These are phyloP conservation scores for Gyrodon lividus DNA, from an alignment of 768 basidiomycete species.

Conservation along the genomic window DNA sequence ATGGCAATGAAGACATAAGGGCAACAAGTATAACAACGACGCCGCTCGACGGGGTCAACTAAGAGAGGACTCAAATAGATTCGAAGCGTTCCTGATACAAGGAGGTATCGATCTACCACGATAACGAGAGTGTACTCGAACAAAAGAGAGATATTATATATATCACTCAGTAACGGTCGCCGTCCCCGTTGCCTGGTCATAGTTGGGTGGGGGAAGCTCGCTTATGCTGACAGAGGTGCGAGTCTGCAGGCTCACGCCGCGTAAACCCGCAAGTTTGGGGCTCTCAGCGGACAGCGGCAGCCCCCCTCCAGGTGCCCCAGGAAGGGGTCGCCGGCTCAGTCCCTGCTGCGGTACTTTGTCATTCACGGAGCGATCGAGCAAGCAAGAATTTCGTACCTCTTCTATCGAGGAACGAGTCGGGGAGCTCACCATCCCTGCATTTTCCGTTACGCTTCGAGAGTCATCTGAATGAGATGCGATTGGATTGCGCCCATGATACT, in stretches of 20 bases:
- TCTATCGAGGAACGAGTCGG: constrained; percentile 5
- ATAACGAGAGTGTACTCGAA: not conserved
- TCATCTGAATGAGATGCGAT: constrained; percentile 5
- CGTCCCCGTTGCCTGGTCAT: constrained; percentile 17
- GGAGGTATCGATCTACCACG: too few relatives aligned
- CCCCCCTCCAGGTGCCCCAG: constrained; percentile 21
- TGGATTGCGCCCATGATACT: not conserved
- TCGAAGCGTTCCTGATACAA: too few relatives aligned
- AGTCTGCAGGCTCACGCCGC: constrained; percentile 1
- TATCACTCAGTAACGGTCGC: not conserved
- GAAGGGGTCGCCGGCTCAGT: constrained; percentile 20
- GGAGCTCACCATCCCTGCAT: not conserved
- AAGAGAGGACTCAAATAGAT: not conserved
- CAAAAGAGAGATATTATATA: not conserved
- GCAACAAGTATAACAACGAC: too few relatives aligned
- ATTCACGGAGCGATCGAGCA: not conserved
- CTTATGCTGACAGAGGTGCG: constrained; percentile 19
- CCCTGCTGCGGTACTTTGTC: constrained; percentile 6
- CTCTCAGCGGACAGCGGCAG: constrained; percentile 13
- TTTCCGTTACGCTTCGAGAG: constrained; percentile 9
- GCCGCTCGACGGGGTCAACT: not conserved
- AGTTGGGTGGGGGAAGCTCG: constrained; percentile 26
- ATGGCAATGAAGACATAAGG: too few relatives aligned
- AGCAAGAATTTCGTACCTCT: constrained; percentile 14
- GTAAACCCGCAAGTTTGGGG: constrained; percentile 9